Evolutionary conservation across 306 rosid genomes (phyloP), one percentile per base, ranked within the genome.

Genomic region (Mucuna pruriens): DNA sequence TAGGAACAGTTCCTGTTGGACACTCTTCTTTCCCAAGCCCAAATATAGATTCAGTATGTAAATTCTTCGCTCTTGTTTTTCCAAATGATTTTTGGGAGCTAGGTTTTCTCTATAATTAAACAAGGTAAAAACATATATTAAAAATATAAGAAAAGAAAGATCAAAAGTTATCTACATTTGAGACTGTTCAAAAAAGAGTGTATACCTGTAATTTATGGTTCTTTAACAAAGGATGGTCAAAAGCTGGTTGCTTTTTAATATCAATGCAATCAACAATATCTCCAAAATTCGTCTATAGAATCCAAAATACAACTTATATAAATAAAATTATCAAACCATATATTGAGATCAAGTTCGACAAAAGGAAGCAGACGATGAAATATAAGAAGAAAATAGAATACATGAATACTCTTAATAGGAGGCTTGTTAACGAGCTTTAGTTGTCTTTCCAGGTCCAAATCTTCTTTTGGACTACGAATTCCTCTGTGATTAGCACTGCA

Each of bases 201-300:
- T 25, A 3, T 38, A 63, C 80, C 75, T 63, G 67, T 6, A 73
- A 49, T 11, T 49, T 73, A 4, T 80, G 84, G 6, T 73, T 19
- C 5, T 23, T 48, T 0, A 80, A 0, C 0, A 73, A n/a, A 6
- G 49, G 80, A 73, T 81, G 68, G 2, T 74, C 62, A 29, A 64
- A 74, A 0, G 68, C 39, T 0, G 70, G 51, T 52, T 81, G 85
- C 10, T 81, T 81, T 2, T 74, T 12, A 9, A 81, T 65, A 4
- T 81, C 76, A 40, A 81, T 52, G 11, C 85, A 81, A 39, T 81
- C 80, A 64, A 81, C 42, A 51, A 64, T 64, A 0, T 51, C 0
- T 0, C 85, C 76, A 52, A 38, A 49, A 6, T 39, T 52, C 17
- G 62, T 81, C 80, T 81, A 19, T 13, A n/a, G 1, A 38, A 23